Evolutionary conservation across 2,329 filamentous ascomycete genomes (phyloP).

Genomic region (Chaetomium olivaceum): DNA sequence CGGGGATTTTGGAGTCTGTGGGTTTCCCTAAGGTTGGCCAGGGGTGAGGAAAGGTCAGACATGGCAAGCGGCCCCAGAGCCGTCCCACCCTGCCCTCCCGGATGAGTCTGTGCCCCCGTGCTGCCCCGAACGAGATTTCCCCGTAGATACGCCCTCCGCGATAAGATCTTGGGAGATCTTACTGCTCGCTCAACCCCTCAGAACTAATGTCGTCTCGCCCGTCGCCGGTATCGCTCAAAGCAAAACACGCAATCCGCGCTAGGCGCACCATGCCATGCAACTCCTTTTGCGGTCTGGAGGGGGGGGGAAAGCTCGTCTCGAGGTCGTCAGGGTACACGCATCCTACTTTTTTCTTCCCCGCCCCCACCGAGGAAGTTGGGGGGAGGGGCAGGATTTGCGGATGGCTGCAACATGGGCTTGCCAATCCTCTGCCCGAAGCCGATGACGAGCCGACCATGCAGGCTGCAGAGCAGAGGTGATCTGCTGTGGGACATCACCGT

Average conservation of each 20-base stretch:
- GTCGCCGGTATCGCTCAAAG: constrained; percentile 16
- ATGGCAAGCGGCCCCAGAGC: not conserved
- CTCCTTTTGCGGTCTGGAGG: not conserved
- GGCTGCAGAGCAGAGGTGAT: constrained; percentile 5
- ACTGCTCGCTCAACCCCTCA: not conserved
- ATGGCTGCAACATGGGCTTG: constrained; percentile 8
- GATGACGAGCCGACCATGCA: constrained; percentile 7
- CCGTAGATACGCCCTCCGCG: not conserved
- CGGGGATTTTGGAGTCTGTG: not conserved
- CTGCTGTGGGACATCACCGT: constrained; percentile 4
- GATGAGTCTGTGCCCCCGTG: constrained; percentile 3
- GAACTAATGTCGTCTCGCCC: not conserved
- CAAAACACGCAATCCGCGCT: constrained; percentile 18
- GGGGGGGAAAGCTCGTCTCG: not conserved
- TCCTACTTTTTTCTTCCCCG: not conserved
- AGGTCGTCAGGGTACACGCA: constrained; percentile 5
- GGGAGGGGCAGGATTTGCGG: constrained; percentile 7
- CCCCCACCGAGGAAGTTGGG: constrained; percentile 14
- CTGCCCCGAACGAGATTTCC: not conserved
- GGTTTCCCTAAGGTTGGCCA: not conserved
- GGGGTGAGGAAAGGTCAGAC: not conserved
- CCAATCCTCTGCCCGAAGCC: not conserved
- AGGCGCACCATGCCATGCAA: constrained; percentile 5
- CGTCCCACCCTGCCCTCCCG: constrained; percentile 6
- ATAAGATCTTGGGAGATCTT: constrained; percentile 15